Conservation (phyloP, 441 rosid genomes). For the Isatis lusitanica region DNA sequence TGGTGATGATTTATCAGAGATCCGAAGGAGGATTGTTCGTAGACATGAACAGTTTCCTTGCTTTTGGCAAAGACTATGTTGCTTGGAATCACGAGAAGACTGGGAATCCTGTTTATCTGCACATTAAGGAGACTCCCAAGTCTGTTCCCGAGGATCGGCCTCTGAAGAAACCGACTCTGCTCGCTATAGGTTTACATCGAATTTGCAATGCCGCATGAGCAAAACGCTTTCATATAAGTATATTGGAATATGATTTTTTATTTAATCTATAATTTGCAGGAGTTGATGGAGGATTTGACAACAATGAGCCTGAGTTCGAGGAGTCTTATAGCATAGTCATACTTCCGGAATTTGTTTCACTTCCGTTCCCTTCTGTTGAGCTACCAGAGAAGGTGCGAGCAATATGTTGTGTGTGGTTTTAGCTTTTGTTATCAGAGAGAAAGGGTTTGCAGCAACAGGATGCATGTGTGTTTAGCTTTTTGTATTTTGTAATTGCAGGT, state of each 20-base stretch:
- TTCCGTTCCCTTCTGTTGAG: slow-evolving; percentile 90
- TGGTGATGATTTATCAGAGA: slow-evolving; percentile 52
- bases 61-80: slow-evolving; percentile 87
- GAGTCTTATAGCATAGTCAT: slow-evolving; percentile 66
- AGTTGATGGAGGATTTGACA: slow-evolving; percentile 90
- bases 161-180: slow-evolving; percentile 76
- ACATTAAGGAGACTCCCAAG: slow-evolving; percentile 72
- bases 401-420: background rate
- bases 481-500: slow-evolving; percentile 46
- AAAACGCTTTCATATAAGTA: too few species aligned
- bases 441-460: background rate
- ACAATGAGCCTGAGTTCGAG: slow-evolving; percentile 78
- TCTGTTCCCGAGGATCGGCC: slow-evolving; percentile 84
- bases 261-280: slow-evolving; percentile 43
- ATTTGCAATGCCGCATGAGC: background rate
- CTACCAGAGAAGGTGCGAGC: slow-evolving; percentile 87
- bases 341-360: slow-evolving; percentile 71
- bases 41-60: slow-evolving; percentile 86
- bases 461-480: slow-evolving; percentile 13
- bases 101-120: slow-evolving; percentile 81
- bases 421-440: background rate
- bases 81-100: slow-evolving; percentile 89
- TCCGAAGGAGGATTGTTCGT: slow-evolving; percentile 89
- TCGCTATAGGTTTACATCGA: slow-evolving; percentile 74
- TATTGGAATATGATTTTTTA: too few species aligned